Base-by-base conservation (phyloP, 345 rosid species). In the Salix dunnii region DNA sequence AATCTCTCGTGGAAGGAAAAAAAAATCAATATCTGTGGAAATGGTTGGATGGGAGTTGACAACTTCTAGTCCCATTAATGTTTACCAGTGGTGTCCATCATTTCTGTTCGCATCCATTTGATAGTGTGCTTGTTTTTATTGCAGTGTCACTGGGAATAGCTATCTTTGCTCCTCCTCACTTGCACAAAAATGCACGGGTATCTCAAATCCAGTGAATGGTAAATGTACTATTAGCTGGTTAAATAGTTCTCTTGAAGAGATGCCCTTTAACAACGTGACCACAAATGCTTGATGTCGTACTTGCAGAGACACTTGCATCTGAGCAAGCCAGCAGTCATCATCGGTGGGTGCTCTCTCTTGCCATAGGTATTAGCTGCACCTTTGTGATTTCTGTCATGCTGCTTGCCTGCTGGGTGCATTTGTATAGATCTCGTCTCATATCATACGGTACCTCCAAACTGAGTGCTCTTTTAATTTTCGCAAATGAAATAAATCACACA, bases 361-460 rank as follows among this genome's bases (percentile, higher is more conserved):
- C 89, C 71, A 72, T 91, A 20, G 92, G 91, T 72, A 80, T 91
- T 78, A 83, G 90, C 82, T 91, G 88, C 58, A 81, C 91, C 21
- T 96, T 93, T 46, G 88, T 92, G 48, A 74, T 90, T 79, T 91
- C 87, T 48, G 80, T 93, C 74, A 77, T 88, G 88, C 63, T 96
- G 81, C 87, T 92, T 75, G 83, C 87, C 82, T 90, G 88, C 79
- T 91, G 91, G 90, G 88, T 90, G 85, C 90, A 85, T 81, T 92
- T 96, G 95, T 91, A 89, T 80, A 84, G 91, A 84, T 90, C 97
- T 67, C 90, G 85, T 71, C 76, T 85, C 43, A 77, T 79, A 60
- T 86, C 98, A 82, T 82, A 89, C 5, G 96, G 97, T 96, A 89
- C 75, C 73, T 68, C 62, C 68, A 27, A 46, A 70, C 36, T 73